Evolutionary conservation across 345 rosid species (phyloP).

Genomic region (Eucalyptus globulus): DNA sequence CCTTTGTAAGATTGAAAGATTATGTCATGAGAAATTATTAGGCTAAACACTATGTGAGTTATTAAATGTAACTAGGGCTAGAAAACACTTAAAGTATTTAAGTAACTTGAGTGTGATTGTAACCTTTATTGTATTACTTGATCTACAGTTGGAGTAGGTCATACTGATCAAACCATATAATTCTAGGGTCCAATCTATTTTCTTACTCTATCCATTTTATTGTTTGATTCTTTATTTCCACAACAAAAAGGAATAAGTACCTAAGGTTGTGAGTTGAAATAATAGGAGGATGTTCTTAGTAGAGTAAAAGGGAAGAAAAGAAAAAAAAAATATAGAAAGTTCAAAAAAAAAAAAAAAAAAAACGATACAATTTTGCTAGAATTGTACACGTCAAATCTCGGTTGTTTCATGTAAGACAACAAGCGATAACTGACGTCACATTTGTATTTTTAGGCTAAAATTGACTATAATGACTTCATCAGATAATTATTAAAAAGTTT

Average conservation of each 20-base stretch:
- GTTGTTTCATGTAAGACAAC: neutral
- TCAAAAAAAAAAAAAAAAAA: neutral
- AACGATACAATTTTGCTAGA: neutral
- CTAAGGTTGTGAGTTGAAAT: neutral
- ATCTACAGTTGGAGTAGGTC: neutral
- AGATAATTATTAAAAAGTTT: neutral
- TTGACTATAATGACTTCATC: neutral
- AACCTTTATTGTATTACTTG: neutral
- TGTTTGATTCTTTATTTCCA: no score
- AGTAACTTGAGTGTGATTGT: neutral
- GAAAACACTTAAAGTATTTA: neutral
- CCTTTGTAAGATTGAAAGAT: neutral
- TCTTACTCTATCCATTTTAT: neutral
- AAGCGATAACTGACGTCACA: neutral
- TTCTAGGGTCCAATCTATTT: no score
- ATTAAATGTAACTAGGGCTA: neutral
- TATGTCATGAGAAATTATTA: neutral
- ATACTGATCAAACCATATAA: neutral
- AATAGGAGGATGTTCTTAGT: neutral
- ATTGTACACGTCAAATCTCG: neutral
- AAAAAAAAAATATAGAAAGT: neutral
- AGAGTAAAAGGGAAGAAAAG: neutral
- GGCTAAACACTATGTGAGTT: neutral
- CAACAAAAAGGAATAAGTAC: neutral
- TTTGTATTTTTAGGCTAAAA: neutral